phyloP scores from a whole-genome alignment of 345 rosid species.

The Noccaea bulbosa region DNA sequence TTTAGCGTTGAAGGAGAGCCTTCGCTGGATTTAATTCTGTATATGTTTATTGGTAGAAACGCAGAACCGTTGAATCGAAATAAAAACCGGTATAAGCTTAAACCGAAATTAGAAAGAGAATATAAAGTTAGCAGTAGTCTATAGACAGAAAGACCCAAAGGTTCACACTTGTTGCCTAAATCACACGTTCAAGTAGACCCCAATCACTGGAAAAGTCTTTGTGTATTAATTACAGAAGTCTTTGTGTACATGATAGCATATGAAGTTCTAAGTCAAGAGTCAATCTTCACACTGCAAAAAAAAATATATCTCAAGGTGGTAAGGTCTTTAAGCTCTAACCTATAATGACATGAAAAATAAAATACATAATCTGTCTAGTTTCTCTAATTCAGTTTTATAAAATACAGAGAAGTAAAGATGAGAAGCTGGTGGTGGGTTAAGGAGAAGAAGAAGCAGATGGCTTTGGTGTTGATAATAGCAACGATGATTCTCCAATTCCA shows the following conservation, averaged over 20 bases:
- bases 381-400: not conserved
- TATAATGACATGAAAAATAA: not conserved
- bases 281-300: not conserved
- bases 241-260: too few relatives aligned
- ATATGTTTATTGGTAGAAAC: not conserved
- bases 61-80: not conserved
- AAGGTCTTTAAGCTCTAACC: not conserved
- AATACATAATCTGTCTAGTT: not conserved
- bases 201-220: too few relatives aligned
- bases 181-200: too few relatives aligned
- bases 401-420: not conserved
- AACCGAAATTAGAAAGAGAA: not conserved
- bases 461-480: not conserved
- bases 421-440: constrained; percentile 1
- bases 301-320: too few relatives aligned
- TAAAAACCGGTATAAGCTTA: not conserved
- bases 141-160: too few relatives aligned
- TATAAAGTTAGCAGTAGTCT: too few relatives aligned
- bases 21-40: not conserved
- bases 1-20: not conserved
- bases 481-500: not conserved
- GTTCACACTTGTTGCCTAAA: too few relatives aligned
- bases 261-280: too few relatives aligned
- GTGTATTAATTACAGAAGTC: too few relatives aligned
- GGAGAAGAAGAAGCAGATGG: not conserved